Base-by-base conservation (phyloP, 2,329 filamentous ascomycete genomes). In the Colletotrichum lindemuthianum region DNA sequence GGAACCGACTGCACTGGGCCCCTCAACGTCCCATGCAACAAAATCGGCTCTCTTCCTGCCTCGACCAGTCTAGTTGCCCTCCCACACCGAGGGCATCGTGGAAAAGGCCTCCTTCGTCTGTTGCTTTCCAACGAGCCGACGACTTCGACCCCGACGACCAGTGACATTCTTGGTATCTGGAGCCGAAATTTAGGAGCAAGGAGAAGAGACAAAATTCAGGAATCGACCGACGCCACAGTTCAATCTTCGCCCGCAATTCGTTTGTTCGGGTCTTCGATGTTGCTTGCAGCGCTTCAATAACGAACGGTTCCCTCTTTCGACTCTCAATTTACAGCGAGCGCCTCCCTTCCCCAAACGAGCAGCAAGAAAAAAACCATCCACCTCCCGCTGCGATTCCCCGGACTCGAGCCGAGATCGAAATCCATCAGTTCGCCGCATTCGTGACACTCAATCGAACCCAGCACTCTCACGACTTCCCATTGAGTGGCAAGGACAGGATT, bases 261-360 rank as follows among this genome's bases (percentile, higher is more conserved):
- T 41, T 15, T 32, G 45, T 36, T 11, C 24, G 39, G 36, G 41
- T 9, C 36, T 52, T 58, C 51, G 15, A 65, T 65, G 61, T 61
- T 61, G 45, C 61, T 61, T 65, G 58, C 61, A 61, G 32, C 51
- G 45, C 50, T 51, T 15, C 58, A 65, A 65, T 65, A 65, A 65
- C 51, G 58, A 65, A 61, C 57, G 58, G 61, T 40, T 40, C 58
- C n/a, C 59, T 61, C 45, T 16, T 53, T 48, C 36, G 53, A 47
- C 33, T 59, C 32, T 15, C 41, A 48, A 49, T 43, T 48, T 9
- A 47, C 44, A 39, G 43, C 43, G 43, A 56, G 47, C 48, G 54
- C 53, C 36, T 32, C 16, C 44, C 16, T 36, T 11, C 49, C 34
- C 49, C 34, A 33, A 24, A 24, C 24, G 24, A 24, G 24, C 24